These are phyloP conservation scores for Fusarium fracticaudum DNA, from an alignment of 2,329 filamentous ascomycete species.

Conservation along the genomic window DNA sequence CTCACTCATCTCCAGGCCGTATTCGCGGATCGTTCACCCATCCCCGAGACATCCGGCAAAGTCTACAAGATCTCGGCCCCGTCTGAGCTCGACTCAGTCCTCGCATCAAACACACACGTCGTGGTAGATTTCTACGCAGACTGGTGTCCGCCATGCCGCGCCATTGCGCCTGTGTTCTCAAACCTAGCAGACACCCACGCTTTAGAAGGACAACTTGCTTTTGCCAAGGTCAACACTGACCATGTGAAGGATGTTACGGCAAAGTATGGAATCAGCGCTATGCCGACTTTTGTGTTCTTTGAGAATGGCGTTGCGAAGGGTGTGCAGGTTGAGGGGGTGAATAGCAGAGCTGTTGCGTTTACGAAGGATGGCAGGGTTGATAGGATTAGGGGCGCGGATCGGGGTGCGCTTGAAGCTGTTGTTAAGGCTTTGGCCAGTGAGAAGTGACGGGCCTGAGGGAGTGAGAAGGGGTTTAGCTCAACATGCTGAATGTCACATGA, in stretches of 20 bases:
- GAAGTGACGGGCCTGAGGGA: neutral
- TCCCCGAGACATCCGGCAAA: constrained; percentile 52
- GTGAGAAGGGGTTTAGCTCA: neutral
- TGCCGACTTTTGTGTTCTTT: constrained; percentile 90
- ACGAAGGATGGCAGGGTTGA: constrained; percentile 43
- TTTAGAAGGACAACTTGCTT: constrained; percentile 65
- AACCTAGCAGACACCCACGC: constrained; percentile 35
- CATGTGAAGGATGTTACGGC: constrained; percentile 77
- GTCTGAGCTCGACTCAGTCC: constrained; percentile 40
- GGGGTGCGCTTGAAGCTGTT: constrained; percentile 40
- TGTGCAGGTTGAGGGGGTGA: constrained; percentile 37
- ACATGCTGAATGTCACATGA: neutral
- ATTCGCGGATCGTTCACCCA: constrained; percentile 44
- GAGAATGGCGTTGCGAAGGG: constrained; percentile 68
- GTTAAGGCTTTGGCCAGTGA: constrained; percentile 39
- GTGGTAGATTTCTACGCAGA: constrained; percentile 86
- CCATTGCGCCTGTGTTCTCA: constrained; percentile 76
- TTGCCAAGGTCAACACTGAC: constrained; percentile 92
- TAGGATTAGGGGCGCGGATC: constrained; percentile 45
- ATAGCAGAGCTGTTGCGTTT: constrained; percentile 34
- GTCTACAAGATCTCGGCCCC: constrained; percentile 47
- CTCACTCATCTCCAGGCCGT: constrained; percentile 18
- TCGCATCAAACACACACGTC: constrained; percentile 62
- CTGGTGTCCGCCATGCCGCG: constrained; percentile 94
- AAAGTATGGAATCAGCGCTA: constrained; percentile 82